Evolutionary conservation across 257 asterid genomes (phyloP).

Genomic region (Ajuga chamaepitys): DNA sequence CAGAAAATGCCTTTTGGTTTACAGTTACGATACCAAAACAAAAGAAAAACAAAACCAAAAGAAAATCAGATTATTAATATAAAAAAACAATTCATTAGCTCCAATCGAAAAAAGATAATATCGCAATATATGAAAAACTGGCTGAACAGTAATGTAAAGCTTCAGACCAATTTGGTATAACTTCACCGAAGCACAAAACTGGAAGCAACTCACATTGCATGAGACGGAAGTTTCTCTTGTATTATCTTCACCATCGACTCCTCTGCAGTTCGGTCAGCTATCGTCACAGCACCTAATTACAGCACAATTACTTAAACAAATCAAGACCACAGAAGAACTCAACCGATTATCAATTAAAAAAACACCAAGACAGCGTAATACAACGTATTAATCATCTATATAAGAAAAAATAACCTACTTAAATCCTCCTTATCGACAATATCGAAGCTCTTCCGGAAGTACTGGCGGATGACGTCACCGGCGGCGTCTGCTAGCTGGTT

Average conservation of each 20-base stretch:
- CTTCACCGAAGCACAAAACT: too few species aligned
- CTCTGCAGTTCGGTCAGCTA: slow-evolving; percentile 92
- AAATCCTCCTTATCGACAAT: too few species aligned
- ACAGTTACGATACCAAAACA: background rate
- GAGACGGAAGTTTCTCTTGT: slow-evolving; percentile 61
- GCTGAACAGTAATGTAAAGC: too few species aligned
- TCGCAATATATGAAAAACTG: background rate
- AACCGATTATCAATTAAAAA: background rate
- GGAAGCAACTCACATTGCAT: too few species aligned
- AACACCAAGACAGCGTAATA: background rate
- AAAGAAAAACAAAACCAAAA: too few species aligned
- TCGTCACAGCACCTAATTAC: slow-evolving; percentile 81
- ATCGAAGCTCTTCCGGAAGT: too few species aligned
- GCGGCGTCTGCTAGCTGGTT: too few species aligned
- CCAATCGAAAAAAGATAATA: background rate
- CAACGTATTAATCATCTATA: background rate
- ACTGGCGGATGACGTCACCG: too few species aligned
- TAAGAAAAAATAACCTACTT: too few species aligned
- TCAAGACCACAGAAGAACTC: background rate
- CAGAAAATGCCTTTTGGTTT: background rate
- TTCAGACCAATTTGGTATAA: too few species aligned
- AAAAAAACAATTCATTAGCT: background rate
- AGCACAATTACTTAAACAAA: slow-evolving; percentile 1
- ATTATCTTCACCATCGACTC: slow-evolving; percentile 80
- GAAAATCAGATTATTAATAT: background rate